These are phyloP conservation scores for Isatis lusitanica DNA, from an alignment of 441 rosid species.

Conservation along the genomic window DNA sequence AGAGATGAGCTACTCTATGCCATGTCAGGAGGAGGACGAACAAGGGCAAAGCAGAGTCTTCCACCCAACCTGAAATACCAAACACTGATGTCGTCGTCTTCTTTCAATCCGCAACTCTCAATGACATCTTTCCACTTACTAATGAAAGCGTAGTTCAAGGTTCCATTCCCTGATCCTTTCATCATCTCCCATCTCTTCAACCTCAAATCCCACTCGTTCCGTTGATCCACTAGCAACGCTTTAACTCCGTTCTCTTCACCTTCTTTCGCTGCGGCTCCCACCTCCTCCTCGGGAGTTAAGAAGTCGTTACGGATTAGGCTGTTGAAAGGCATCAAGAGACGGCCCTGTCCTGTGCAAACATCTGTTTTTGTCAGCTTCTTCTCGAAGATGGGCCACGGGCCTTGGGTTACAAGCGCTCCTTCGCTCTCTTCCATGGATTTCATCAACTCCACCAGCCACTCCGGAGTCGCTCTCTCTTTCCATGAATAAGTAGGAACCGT, in stretches of 20 bases:
- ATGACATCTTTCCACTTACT: conserved; percentile 11
- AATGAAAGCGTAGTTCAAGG: conserved; percentile 9
- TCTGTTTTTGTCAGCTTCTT: neutral
- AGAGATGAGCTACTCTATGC: neutral
- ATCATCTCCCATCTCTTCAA: neutral
- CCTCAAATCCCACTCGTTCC: neutral
- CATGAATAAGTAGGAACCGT: conserved; percentile 14
- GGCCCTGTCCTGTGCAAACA: neutral
- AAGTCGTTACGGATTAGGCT: conserved; percentile 2
- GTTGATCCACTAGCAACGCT: neutral
- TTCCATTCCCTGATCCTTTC: neutral
- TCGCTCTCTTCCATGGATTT: neutral
- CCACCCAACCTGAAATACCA: conserved; percentile 21
- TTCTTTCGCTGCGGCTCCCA: neutral
- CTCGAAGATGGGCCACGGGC: conserved; percentile 5
- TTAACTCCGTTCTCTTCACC: neutral
- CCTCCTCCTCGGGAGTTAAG: neutral
- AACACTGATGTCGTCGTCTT: conserved; percentile 11
- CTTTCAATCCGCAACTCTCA: neutral
- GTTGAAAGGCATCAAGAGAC: conserved; percentile 10
- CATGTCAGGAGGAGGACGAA: conserved; percentile 17
- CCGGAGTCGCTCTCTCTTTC: conserved; percentile 15
- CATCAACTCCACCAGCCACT: neutral
- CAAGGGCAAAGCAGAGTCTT: conserved; percentile 20
- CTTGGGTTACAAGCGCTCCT: neutral